phyloP scores from a whole-genome alignment of 768 basidiomycete genomes.

The Cyathus striatus region DNA sequence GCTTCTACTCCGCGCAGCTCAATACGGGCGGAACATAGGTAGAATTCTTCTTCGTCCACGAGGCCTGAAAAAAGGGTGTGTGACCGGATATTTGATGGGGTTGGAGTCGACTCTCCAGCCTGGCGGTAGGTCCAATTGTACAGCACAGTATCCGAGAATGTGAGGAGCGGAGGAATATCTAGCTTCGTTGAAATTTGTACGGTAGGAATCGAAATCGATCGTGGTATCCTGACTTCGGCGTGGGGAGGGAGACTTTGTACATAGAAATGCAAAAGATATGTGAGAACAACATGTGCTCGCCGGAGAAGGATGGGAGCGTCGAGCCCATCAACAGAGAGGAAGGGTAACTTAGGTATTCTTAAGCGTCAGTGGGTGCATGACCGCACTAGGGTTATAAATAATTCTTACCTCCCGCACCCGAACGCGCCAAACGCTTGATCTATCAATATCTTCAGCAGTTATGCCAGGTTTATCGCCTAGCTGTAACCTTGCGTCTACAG shows the following conservation, averaged over 20 bases:
- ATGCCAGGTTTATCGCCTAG: conserved; percentile 51
- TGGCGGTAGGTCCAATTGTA: conserved; percentile 88
- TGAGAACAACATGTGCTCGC: conserved; percentile 71
- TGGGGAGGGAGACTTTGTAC: conserved; percentile 58
- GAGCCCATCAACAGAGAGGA: conserved; percentile 43
- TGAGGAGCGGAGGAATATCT: conserved; percentile 83
- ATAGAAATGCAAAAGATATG: conserved; percentile 78
- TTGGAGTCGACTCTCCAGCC: conserved; percentile 25
- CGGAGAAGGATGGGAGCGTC: conserved; percentile 58
- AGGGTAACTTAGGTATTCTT: conserved; percentile 40
- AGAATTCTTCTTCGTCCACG: conserved; percentile 88
- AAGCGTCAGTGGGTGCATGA: neutral
- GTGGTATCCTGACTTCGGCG: conserved; percentile 61
- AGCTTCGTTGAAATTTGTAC: conserved; percentile 66
- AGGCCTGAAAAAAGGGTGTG: conserved; percentile 76
- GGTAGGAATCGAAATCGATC: conserved; percentile 71
- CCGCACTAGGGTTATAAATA: conserved; percentile 6
- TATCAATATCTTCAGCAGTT: conserved; percentile 29
- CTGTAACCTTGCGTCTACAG: conserved; percentile 43
- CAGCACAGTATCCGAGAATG: conserved; percentile 90
- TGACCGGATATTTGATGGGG: conserved; percentile 59
- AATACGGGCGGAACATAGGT: conserved; percentile 82
- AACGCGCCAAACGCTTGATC: conserved; percentile 50
- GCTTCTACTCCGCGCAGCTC: conserved; percentile 87
- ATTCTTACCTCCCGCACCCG: conserved; percentile 41